A percentile compares a stretch with the other conserved stretches of the same genome.
Conservation (phyloP, 495 filamentous ascomycete species). For the Lindgomyces ingoldianus region DNA sequence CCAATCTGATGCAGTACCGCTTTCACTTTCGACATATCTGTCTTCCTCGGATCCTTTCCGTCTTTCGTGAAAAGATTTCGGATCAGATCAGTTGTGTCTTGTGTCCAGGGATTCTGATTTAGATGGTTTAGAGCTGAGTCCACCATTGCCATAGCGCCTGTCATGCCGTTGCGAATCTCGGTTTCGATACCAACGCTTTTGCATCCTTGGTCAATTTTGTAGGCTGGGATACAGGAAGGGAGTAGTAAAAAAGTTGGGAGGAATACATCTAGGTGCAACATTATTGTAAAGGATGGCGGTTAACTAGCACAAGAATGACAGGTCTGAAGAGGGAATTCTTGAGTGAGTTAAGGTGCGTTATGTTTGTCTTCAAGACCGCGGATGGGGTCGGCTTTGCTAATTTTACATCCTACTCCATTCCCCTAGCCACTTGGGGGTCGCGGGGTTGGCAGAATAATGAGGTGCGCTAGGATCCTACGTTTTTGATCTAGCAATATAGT, state of each 20-base stretch:
- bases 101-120: background rate
- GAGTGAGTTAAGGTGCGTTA: no score
- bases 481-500: no score
- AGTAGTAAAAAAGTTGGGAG: background rate
- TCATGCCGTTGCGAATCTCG: background rate
- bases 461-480: no score
- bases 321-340: no score
- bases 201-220: slow-evolving; percentile 4
- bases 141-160: background rate
- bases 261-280: no score
- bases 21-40: background rate
- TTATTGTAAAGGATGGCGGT: no score
- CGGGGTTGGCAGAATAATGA: no score
- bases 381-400: no score
- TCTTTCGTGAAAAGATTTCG: background rate
- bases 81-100: background rate
- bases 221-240: background rate
- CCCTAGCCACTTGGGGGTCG: no score
- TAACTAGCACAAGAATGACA: no score
- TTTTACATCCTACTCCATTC: no score
- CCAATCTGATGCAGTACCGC: background rate
- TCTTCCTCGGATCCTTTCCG: background rate
- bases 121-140: background rate
- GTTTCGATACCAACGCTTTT: background rate
- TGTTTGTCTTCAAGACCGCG: no score